phyloP scores from a whole-genome alignment of 352 stramenopile species.

The Phytophthora pini region DNA sequence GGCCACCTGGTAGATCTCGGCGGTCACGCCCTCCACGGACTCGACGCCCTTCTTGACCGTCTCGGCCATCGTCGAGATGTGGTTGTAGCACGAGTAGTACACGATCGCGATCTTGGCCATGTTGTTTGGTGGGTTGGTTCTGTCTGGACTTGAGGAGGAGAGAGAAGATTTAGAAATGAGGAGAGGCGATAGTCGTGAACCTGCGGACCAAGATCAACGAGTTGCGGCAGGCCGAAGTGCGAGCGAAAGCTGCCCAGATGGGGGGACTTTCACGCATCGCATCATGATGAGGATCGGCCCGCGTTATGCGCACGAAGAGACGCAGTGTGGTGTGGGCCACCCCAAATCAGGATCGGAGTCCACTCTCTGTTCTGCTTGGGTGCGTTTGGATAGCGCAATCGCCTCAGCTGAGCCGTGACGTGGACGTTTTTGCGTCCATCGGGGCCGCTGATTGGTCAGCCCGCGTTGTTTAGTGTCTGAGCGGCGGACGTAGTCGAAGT shows the following conservation, averaged over 20 bases:
- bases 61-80: slow-evolving; percentile 28
- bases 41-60: slow-evolving; percentile 26
- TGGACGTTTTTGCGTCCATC: background rate
- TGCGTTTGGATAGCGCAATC: slow-evolving; percentile 11
- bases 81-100: slow-evolving; percentile 39
- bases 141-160: slow-evolving; percentile 7
- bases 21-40: slow-evolving; percentile 28
- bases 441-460: slow-evolving; percentile 14
- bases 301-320: background rate
- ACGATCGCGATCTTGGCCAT: slow-evolving; percentile 40
- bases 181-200: background rate
- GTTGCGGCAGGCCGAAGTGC: background rate
- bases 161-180: slow-evolving; percentile 31
- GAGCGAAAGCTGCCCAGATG: background rate
- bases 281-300: background rate
- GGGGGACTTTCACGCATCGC: background rate
- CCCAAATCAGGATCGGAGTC: background rate
- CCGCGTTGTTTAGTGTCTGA: slow-evolving; percentile 6
- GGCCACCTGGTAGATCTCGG: slow-evolving; percentile 28
- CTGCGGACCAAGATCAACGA: background rate
- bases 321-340: background rate
- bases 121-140: slow-evolving; percentile 6
- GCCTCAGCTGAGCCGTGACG: slow-evolving; percentile 1
- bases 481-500: slow-evolving; percentile 6
- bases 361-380: slow-evolving; percentile 2